Evolutionary conservation across 805 yeast species (phyloP), one percentile per base, ranked within the genome.

Genomic region (Kodamaea sagamina): DNA sequence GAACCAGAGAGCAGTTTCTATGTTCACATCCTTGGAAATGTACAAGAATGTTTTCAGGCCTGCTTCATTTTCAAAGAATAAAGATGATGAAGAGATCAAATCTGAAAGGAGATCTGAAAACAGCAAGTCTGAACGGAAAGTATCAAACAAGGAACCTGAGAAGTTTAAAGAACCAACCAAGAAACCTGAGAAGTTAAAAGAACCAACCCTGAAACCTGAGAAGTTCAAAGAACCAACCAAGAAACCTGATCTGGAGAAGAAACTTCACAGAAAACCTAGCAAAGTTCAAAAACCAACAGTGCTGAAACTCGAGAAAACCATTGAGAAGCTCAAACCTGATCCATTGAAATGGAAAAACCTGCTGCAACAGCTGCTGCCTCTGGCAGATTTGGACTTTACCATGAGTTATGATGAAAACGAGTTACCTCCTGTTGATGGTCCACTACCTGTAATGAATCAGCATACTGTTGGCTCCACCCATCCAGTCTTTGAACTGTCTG

Each of bases 21-120:
- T 46, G 49, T 40, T 39, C 42, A 38, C 36, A 6, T 36, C 48
- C 8, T 17, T 27, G 24, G 48, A 47, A 31, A 45, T 44, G 44
- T 46, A 47, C 41, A 36, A 37, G 29, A 17, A 19, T 24, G 21
- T 29, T 11, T 27, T 39, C 36, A 19, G 34, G 17, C 42, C 42
- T 12, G 36, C 32, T 7, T n/a, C 41, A 8, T 35, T 36, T 16
- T 25, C 32, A 4, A 25, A 27, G 15, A 37, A 37, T 8, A 13
- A 37, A 16, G 40, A 26, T 6, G 19, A 29, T 2, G 17, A 29
- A 8, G 34, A 15, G 17, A 8, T n/a, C n/a, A n/a, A n/a, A n/a
- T n/a, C n/a, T n/a, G n/a, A n/a, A n/a, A n/a, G n/a, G n/a, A n/a
- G n/a, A n/a, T n/a, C 24, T 21, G 34, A 29, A 6, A 29, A 29